phyloP scores from a whole-genome alignment of 2,329 filamentous ascomycete species.

The Calonectria multiphialidica region DNA sequence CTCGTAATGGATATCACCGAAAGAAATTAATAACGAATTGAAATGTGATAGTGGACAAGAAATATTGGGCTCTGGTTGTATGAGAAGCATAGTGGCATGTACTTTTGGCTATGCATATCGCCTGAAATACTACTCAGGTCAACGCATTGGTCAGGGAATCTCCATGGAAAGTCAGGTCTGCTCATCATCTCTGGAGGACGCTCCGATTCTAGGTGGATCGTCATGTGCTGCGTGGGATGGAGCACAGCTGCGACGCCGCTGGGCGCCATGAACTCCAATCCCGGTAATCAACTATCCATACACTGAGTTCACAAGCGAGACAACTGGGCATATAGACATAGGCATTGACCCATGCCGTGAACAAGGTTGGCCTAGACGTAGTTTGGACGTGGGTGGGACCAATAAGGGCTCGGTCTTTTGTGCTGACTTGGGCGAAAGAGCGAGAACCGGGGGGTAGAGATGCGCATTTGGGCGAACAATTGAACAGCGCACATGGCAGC shows the following conservation, averaged over 20 bases:
- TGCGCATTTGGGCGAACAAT: background rate
- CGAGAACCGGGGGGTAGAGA: background rate
- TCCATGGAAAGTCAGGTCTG: background rate
- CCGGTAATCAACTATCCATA: background rate
- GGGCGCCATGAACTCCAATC: background rate
- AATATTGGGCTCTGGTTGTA: background rate
- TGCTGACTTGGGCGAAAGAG: conserved; percentile 37
- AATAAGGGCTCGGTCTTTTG: conserved; percentile 35
- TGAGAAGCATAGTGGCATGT: background rate
- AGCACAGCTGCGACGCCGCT: background rate
- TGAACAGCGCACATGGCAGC: background rate
- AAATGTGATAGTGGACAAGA: background rate
- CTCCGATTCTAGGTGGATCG: too few relatives aligned
- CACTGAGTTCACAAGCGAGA: background rate
- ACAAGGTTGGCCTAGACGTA: background rate
- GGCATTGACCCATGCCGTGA: background rate
- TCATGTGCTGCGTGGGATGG: background rate
- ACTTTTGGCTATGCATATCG: background rate
- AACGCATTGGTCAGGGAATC: background rate
- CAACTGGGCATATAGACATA: background rate
- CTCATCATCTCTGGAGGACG: too few relatives aligned
- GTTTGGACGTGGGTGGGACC: conserved; percentile 25
- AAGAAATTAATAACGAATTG: background rate
- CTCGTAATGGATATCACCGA: background rate
- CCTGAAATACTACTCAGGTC: background rate